Evolutionary conservation across 257 asterid species (phyloP).

Genomic region (Solanum tarapatanum): DNA sequence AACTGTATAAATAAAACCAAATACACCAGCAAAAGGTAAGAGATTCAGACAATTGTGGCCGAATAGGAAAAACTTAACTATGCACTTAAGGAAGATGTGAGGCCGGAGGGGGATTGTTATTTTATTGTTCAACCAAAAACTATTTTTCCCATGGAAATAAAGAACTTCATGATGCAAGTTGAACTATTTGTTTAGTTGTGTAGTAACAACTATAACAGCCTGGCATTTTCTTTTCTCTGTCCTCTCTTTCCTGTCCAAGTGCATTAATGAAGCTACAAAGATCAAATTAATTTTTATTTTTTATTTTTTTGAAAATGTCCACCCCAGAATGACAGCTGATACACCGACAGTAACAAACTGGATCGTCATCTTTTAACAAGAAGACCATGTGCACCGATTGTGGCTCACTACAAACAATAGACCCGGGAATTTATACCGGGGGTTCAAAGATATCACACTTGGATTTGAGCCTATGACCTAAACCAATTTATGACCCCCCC

Average conservation of each 20-base stretch:
- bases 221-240: neutral
- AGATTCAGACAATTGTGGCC: neutral
- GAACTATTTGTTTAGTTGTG: neutral
- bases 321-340: neutral
- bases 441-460: neutral
- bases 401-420: neutral
- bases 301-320: neutral
- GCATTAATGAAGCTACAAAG: neutral
- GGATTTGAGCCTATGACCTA: neutral
- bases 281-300: neutral
- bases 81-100: neutral
- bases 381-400: neutral
- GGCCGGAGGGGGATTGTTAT: neutral
- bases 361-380: neutral
- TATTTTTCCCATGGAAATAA: neutral
- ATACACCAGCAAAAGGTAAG: neutral
- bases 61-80: neutral
- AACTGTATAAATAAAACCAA: conserved; percentile 13
- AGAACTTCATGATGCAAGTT: neutral
- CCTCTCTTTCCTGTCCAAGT: neutral
- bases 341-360: neutral
- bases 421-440: neutral
- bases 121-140: neutral
- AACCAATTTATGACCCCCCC: neutral
- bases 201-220: neutral